Percentiles rank a stretch among this genome's conserved stretches.
Conservation (phyloP, 1,284 basidiomycete genomes). For the Austroboletus rostrupii region DNA sequence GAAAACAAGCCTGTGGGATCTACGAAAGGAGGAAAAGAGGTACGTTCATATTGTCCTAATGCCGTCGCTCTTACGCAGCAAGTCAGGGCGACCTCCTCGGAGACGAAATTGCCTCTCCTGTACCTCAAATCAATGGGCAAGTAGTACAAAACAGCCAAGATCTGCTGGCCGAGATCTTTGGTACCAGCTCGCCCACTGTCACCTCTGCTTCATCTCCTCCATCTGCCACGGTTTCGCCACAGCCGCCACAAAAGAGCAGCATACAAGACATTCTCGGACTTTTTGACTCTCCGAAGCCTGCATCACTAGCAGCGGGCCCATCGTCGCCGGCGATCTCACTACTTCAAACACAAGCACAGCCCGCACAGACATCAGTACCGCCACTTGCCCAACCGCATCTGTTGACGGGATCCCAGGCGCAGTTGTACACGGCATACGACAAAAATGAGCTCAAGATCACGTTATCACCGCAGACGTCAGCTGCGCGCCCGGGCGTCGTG, state of each 20-base stretch:
- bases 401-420: constrained; percentile 50
- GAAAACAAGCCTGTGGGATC: constrained; percentile 94
- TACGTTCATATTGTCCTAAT: constrained; percentile 28
- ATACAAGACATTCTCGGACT: constrained; percentile 92
- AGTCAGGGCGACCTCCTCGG: constrained; percentile 66
- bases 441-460: constrained; percentile 88
- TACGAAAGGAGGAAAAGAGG: constrained; percentile 74
- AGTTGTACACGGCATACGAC: constrained; percentile 86
- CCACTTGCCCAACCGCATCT: constrained; percentile 33
- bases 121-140: constrained; percentile 37
- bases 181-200: constrained; percentile 41
- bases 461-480: constrained; percentile 80
- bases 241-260: constrained; percentile 52
- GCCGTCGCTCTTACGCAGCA: constrained; percentile 21
- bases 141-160: constrained; percentile 77
- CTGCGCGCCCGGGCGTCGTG: constrained; percentile 79
- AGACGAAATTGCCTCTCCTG: constrained; percentile 56
- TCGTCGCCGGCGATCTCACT: constrained; percentile 34
- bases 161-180: constrained; percentile 92
- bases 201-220: constrained; percentile 40
- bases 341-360: constrained; percentile 30
- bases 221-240: constrained; percentile 37
- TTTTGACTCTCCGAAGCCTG: constrained; percentile 55
- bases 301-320: constrained; percentile 29
- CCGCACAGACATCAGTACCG: constrained; percentile 28